Base-by-base conservation (phyloP, 2,329 filamentous ascomycete species). In the Fusarium sp. region DNA sequence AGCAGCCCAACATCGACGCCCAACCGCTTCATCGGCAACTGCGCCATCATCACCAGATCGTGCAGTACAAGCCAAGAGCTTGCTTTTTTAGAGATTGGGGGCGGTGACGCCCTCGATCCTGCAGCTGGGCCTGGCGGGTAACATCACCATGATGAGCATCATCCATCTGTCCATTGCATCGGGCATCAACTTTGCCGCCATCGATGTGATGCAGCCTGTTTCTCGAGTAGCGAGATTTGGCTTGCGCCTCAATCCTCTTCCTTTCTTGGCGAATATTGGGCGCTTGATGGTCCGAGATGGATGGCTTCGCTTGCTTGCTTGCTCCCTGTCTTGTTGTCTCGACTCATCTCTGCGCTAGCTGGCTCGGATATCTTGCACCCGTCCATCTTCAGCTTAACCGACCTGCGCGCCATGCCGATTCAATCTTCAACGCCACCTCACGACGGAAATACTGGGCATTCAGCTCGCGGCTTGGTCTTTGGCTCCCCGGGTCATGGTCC, bases 1-100 rank as follows among this genome's bases (percentile, higher is more conserved):
- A n/a, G 41, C 41, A 45, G 52, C n/a, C 72, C 27, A 72, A 74
- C 69, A 52, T 74, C 67, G 52, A 74, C 61, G 72, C 71, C 71
- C 54, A 35, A 74, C 52, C 4, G 43, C 33, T n/a, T 27, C 62
- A 39, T 20, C 60, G 31, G 59, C 59, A 37, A 65, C 33, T 57
- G 43, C 64, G 64, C 57, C 64, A 45, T 73, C 60, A 41, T 63
- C 43, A 63, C 37, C 29, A 54, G 60, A 54, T 63, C 33, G 45
- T 66, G 33, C 64, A 66, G 52, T 60, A 45, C 43, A 41, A 41
- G n/a, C 33, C 37, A 27, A 56, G 18, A 18, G 24, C 14, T 50
- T 68, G 39, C 39, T 62, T 59, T 61, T 62, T n/a, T 9, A 18
- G 39, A 22, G 68, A 45, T 59, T 52, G 43, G 68, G 60, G 22